Percentiles rank a stretch among this genome's conserved stretches.
Conservation (phyloP, 371 early-diverging fungal genomes). For the Phascolomyces articulosus region DNA sequence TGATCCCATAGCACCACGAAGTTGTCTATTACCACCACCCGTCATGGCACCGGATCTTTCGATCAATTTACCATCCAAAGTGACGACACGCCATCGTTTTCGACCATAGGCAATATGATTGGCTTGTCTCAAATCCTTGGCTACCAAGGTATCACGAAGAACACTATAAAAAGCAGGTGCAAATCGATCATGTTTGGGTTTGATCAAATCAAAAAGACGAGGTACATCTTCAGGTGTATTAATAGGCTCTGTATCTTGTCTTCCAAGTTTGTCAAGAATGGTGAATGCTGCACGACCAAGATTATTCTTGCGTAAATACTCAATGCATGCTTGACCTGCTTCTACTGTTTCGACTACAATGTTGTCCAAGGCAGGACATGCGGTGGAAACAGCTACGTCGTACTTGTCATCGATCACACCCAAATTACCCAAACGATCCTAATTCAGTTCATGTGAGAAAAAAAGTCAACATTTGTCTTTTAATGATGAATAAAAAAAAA, state of each 20-base stretch:
- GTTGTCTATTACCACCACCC: constrained; percentile 85
- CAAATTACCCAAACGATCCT: constrained; percentile 95
- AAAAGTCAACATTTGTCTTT: no score
- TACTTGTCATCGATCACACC: constrained; percentile 95
- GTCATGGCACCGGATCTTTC: constrained; percentile 98
- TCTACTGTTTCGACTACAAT: constrained; percentile 97
- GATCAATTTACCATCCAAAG: constrained; percentile 95
- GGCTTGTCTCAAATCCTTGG: constrained; percentile 88
- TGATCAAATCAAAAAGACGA: constrained; percentile 92
- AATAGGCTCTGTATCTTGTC: constrained; percentile 51
- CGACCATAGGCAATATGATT: constrained; percentile 88
- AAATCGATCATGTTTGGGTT: constrained; percentile 76
- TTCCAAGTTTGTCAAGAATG: constrained; percentile 80
- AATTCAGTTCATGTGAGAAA: not conserved
- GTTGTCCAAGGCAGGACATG: constrained; percentile 85
- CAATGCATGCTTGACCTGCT: constrained; percentile 92
- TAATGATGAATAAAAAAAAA: no score
- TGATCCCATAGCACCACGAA: constrained; percentile 88
- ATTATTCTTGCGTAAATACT: constrained; percentile 84
- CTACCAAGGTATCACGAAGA: constrained; percentile 94
- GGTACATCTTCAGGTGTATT: constrained; percentile 84
- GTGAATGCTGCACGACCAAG: constrained; percentile 94
- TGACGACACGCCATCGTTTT: constrained; percentile 94
- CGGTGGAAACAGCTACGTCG: constrained; percentile 96
- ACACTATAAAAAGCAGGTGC: constrained; percentile 91